Base-by-base conservation (phyloP, 2,329 filamentous ascomycete genomes). In the Mycocentrospora acerina region DNA sequence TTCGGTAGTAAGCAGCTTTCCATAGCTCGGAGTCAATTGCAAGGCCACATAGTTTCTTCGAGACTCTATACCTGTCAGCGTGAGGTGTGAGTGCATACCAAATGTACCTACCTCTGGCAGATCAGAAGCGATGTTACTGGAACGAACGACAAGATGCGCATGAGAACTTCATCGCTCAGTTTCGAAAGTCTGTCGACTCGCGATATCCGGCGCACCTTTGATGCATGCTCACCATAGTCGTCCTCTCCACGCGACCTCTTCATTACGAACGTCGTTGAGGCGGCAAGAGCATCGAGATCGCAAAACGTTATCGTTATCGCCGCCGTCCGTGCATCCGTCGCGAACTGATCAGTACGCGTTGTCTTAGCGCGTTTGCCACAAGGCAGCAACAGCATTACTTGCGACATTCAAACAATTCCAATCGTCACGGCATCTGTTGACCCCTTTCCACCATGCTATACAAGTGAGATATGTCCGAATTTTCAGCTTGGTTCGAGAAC, bases 1-100 rank as follows among this genome's bases (percentile, higher is more conserved):
- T 83, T 17, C 82, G 77, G 69, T 94, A 95, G 69, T 95, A 98
- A 33, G 89, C 80, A 11, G 79, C 78, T 65, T 91, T 93, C 93
- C 93, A 98, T 40, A 97, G 72, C 62, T 96, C 89, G 1, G 86
- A 85, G 66, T 97, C 93, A 37, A 79, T 77, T 7, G 88, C 79
- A 13, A 97, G 77, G 26, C 75, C 75, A 53, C 82, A 76, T 59
- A 95, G 86, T 42, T 86, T 88, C 37, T 72, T 81, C 2, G 89
- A 96, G n/a, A 90, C 76, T 37, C 82, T 77, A 72, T 5, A 26
- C 10, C 8, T 15, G 30, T 59, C 5, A 55, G 32, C n/a, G 27
- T 11, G 32, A 25, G 25, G 13, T 15, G 2, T 19, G n/a, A 4
- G 3, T 12, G 7, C 1, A 7, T 11, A 7, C 12, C 14, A 14